A percentile compares a stretch with the other conserved stretches of the same genome.
phyloP scores from a whole-genome alignment of 2,329 filamentous ascomycete genomes.

The Beauveria scarabaeidicola region DNA sequence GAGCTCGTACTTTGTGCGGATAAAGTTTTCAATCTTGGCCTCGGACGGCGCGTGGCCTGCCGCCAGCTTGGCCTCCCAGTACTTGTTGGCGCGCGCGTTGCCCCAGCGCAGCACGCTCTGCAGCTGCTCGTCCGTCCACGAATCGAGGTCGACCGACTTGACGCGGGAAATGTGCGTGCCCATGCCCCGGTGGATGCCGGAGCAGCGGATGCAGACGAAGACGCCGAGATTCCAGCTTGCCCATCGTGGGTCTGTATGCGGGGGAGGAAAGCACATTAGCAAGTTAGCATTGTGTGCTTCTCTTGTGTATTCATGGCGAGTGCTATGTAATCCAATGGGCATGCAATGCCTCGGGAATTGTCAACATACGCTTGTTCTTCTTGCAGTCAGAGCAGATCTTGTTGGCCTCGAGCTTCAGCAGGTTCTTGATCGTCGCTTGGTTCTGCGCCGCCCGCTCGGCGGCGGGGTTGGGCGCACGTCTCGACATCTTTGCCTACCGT shows the following conservation, averaged over 20 bases:
- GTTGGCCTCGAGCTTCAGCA: conserved; percentile 90
- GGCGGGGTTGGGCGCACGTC: conserved; percentile 66
- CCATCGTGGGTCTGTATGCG: conserved; percentile 77
- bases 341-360: not conserved
- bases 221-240: conserved; percentile 97
- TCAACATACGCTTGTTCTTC: conserved; percentile 80
- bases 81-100: conserved; percentile 93
- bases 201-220: conserved; percentile 97
- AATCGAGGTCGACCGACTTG: conserved; percentile 95
- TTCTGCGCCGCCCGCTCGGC: conserved; percentile 90
- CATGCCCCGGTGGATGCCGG: conserved; percentile 97
- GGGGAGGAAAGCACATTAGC: conserved; percentile 9
- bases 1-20: conserved; percentile 96
- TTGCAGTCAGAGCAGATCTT: conserved; percentile 99
- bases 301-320: conserved; percentile 2
- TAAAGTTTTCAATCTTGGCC: conserved; percentile 99
- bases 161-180: conserved; percentile 97
- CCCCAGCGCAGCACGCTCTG: conserved; percentile 93
- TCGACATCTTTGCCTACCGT: conserved; percentile 53
- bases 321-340: not conserved
- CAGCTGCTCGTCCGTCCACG: conserved; percentile 97
- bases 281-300: not conserved
- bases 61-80: conserved; percentile 94
- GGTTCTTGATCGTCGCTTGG: conserved; percentile 83
- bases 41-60: conserved; percentile 88